Conservation (phyloP, 129 eudicot genomes). For the Pulicaria dysenterica region DNA sequence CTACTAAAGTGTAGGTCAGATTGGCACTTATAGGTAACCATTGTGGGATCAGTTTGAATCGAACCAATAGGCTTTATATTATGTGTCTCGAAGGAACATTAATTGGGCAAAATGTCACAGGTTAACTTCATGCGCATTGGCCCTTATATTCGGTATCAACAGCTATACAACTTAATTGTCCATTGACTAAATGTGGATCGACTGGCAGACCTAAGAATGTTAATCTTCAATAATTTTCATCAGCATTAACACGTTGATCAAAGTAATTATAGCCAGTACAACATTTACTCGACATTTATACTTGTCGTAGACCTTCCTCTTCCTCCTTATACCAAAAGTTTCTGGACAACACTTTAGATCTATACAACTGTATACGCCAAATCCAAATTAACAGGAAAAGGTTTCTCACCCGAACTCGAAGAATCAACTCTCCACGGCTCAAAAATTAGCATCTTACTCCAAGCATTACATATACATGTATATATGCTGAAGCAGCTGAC, state of each 20-base stretch:
- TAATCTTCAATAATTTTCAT: too few relatives aligned
- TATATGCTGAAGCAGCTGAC: too few relatives aligned
- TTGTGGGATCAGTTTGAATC: background rate
- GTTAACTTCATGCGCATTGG: constrained; percentile 4
- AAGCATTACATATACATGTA: too few relatives aligned
- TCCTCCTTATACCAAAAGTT: constrained; percentile 67
- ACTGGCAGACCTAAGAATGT: too few relatives aligned
- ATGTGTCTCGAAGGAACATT: background rate
- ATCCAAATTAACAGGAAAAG: constrained; percentile 76
- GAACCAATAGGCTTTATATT: background rate
- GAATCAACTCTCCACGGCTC: constrained; percentile 75
- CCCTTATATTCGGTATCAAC: background rate
- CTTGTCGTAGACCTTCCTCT: constrained; percentile 69
- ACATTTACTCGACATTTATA: constrained; percentile 16
- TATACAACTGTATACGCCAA: constrained; percentile 86
- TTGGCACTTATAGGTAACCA: background rate
- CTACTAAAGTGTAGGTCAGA: background rate
- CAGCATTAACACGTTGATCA: constrained; percentile 2
- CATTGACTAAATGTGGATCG: background rate
- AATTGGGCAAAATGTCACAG: background rate
- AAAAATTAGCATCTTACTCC: constrained; percentile 83
- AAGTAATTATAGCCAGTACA: background rate
- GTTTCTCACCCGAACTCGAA: constrained; percentile 47
- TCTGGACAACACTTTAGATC: constrained; percentile 67
- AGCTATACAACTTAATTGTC: background rate